A percentile compares a stretch with the other conserved stretches of the same genome.
phyloP scores from a whole-genome alignment of 2,329 filamentous ascomycete genomes.

The Tympanopsis confertula region DNA sequence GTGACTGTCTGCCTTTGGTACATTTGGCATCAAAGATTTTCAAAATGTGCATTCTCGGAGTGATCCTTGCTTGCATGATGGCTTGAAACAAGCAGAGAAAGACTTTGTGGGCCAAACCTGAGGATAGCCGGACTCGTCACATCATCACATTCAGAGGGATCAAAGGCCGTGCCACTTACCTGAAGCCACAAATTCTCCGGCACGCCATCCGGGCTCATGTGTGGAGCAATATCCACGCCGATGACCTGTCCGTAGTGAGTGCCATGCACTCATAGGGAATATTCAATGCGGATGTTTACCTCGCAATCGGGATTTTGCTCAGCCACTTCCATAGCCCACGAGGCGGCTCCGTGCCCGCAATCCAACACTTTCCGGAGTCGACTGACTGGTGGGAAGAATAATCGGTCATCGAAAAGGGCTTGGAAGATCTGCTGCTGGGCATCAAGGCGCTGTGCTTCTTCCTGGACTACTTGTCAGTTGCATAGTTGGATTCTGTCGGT shows the following conservation, averaged over 20 bases:
- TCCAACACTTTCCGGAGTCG: slow-evolving; percentile 22
- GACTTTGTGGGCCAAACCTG: too few relatives aligned
- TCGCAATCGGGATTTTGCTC: slow-evolving; percentile 26
- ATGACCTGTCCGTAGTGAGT: too few relatives aligned
- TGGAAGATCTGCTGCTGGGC: slow-evolving; percentile 25
- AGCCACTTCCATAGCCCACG: slow-evolving; percentile 29
- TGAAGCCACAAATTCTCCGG: slow-evolving; percentile 34
- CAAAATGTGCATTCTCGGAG: too few relatives aligned
- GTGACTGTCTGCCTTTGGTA: neutral
- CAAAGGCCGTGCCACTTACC: slow-evolving; percentile 16
- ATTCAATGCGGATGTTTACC: slow-evolving; percentile 13
- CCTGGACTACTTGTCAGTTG: slow-evolving; percentile 13
- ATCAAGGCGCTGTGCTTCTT: slow-evolving; percentile 27
- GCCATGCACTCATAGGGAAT: neutral
- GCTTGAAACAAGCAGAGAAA: too few relatives aligned
- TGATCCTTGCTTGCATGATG: too few relatives aligned
- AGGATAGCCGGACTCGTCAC: too few relatives aligned
- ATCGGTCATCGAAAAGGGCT: slow-evolving; percentile 25
- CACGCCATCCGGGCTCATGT: slow-evolving; percentile 32
- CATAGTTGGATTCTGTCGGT: neutral
- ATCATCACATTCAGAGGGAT: slow-evolving; percentile 1
- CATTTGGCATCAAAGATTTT: slow-evolving; percentile 1
- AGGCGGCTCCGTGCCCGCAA: slow-evolving; percentile 29
- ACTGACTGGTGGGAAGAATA: slow-evolving; percentile 28
- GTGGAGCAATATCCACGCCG: slow-evolving; percentile 33